These are phyloP conservation scores for Tulasnella calospora DNA, from an alignment of 768 basidiomycete species.

Conservation along the genomic window DNA sequence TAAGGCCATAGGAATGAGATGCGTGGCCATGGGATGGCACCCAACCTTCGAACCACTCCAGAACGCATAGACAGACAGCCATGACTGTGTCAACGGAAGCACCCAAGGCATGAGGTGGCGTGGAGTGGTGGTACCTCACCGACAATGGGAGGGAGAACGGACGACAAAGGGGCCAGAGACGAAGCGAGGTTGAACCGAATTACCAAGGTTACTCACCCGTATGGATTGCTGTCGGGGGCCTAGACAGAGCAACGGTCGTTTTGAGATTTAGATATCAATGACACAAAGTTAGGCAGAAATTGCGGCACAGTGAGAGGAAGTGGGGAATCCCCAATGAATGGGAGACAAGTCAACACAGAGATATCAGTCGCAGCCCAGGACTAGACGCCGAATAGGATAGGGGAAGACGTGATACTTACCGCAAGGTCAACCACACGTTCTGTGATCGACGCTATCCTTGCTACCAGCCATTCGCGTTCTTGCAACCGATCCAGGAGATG, in stretches of 20 bases:
- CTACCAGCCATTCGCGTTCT: conserved; percentile 91
- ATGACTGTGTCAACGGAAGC: background rate
- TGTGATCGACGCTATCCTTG: conserved; percentile 80
- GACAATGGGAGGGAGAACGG: background rate
- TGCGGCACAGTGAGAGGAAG: background rate
- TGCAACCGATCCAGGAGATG: conserved; percentile 84
- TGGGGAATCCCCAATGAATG: background rate
- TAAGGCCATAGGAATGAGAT: background rate
- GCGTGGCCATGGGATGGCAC: background rate
- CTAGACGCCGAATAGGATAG: background rate
- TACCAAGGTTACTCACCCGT: conserved; percentile 43
- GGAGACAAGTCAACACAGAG: background rate
- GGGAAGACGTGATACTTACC: conserved; percentile 42
- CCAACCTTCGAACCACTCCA: background rate
- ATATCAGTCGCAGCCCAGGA: background rate
- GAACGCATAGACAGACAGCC: background rate
- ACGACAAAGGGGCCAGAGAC: background rate
- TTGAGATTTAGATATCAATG: background rate
- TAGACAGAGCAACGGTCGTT: conserved; percentile 33
- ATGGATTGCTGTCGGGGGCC: conserved; percentile 82
- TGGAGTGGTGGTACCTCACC: background rate
- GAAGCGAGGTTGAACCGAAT: background rate
- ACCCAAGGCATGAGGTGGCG: background rate
- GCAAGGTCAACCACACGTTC: conserved; percentile 78
- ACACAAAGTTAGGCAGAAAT: background rate